Base-by-base conservation (phyloP, 805 yeast genomes). In the Candida khao-thaluensis region DNA sequence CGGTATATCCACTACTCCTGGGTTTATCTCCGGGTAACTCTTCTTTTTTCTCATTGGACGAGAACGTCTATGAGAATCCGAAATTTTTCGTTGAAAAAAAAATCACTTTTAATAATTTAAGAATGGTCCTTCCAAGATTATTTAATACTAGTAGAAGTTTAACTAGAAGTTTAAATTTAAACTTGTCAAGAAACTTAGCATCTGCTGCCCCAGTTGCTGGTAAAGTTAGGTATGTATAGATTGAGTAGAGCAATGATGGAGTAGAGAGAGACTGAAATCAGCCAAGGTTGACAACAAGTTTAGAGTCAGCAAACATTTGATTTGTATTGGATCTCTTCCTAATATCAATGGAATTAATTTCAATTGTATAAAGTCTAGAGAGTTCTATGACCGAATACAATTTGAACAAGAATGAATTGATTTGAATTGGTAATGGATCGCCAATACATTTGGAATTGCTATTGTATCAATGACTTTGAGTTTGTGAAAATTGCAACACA, bases 151-250 rank as follows among this genome's bases (percentile, higher is more conserved):
- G 48, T 35, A 88, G 89, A 73, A 77, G 85, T 64, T 95, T 95
- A 61, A 85, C 81, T 77, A 87, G 89, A 66, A 82, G 82, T 76
- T 59, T 71, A 62, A 76, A 82, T 67, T 79, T 83, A 71, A 72
- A 71, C 74, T 80, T 83, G 71, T 71, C 71, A 74, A 82, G 87
- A 72, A 78, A 81, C 68, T 72, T 82, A 69, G 89, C 90, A 54
- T 75, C 88, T 59, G 84, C 87, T 62, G 82, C 88, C 54, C 78
- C 85, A 60, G 56, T 61, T 48, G 69, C 71, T 61, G 96, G 96
- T 79, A 83, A 85, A 69, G 88, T 88, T 62, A 86, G 86, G 90
- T 83, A 81, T 68, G 90, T 82, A 59, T 48, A 24, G 5, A 27
- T 21, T 35, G 10, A 9, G n/a, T 23, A 14, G 36, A 24, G 7